phyloP scores from a whole-genome alignment of 768 basidiomycete genomes.

The Pulveroboletus frians region DNA sequence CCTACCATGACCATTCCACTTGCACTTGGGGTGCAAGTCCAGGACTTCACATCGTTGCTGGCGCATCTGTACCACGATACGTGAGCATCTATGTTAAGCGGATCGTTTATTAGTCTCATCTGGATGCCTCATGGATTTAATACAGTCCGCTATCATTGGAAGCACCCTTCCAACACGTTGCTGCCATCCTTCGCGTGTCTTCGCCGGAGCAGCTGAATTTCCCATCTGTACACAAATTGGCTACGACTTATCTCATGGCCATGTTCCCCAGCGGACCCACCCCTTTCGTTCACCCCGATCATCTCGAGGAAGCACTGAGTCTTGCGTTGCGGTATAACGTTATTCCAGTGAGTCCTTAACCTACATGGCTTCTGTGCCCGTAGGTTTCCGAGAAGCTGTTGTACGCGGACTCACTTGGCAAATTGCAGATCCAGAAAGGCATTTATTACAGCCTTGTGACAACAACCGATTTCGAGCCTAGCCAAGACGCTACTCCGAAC shows the following conservation, averaged over 20 bases:
- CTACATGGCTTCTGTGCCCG: not conserved
- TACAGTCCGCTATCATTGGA: conserved; percentile 44
- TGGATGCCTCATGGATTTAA: conserved; percentile 16
- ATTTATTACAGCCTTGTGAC: conserved; percentile 63
- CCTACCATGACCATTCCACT: conserved; percentile 32
- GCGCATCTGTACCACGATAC: conserved; percentile 62
- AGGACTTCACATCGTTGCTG: conserved; percentile 55
- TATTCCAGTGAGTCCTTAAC: conserved; percentile 39
- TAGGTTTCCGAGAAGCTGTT: not conserved
- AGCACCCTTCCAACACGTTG: conserved; percentile 43
- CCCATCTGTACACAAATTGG: conserved; percentile 45
- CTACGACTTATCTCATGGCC: conserved; percentile 37
- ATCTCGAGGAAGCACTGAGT: conserved; percentile 49
- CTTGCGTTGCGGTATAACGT: conserved; percentile 47
- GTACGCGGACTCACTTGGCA: not conserved
- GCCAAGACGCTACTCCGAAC: conserved; percentile 18
- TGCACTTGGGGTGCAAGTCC: conserved; percentile 33
- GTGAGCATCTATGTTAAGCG: conserved; percentile 39
- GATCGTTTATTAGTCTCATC: not conserved
- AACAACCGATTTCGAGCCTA: conserved; percentile 49
- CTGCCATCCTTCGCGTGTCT: conserved; percentile 53
- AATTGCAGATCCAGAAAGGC: conserved; percentile 50
- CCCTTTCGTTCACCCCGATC: conserved; percentile 38
- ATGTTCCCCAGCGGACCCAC: conserved; percentile 48
- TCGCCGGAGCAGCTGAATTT: conserved; percentile 53